Conservation (phyloP, 2,329 filamentous ascomycete species). For the Penicillium capsulatum region DNA sequence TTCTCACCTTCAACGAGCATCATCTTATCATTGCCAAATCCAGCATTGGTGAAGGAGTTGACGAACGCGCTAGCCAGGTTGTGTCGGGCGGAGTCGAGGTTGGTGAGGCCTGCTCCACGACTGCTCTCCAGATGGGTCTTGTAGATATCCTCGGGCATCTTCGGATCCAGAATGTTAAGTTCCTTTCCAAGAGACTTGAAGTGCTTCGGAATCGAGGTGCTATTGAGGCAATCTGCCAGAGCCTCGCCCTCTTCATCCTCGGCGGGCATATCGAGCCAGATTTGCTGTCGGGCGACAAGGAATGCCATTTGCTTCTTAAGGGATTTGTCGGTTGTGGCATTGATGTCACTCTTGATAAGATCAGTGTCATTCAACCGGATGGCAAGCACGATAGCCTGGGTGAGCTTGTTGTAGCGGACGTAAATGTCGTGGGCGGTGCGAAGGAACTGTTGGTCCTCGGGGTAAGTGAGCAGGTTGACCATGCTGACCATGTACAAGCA, state of each 20-base stretch:
- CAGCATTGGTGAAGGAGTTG: constrained; percentile 94
- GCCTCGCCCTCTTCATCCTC: constrained; percentile 67
- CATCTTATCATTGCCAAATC: constrained; percentile 94
- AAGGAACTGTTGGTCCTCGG: constrained; percentile 94
- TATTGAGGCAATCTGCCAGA: constrained; percentile 78
- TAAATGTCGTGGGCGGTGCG: constrained; percentile 92
- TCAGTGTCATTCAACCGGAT: constrained; percentile 86
- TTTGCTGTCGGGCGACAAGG: constrained; percentile 84
- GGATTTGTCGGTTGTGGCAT: constrained; percentile 71
- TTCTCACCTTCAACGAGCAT: constrained; percentile 90
- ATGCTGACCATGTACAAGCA: constrained; percentile 99
- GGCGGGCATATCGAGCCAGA: constrained; percentile 65
- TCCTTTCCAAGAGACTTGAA: constrained; percentile 95
- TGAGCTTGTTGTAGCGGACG: constrained; percentile 83
- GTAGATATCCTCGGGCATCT: constrained; percentile 97
- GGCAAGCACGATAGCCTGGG: constrained; percentile 88
- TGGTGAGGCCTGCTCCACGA: constrained; percentile 85
- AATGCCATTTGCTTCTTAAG: constrained; percentile 93
- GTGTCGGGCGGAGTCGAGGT: constrained; percentile 90
- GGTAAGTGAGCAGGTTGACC: constrained; percentile 95
- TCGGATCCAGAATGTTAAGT: constrained; percentile 92
- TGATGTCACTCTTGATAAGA: constrained; percentile 77
- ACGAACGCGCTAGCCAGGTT: constrained; percentile 95
- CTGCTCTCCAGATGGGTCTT: constrained; percentile 97
- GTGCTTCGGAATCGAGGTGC: constrained; percentile 80